These are phyloP conservation scores for Phylloboletellus chloephorus DNA, from an alignment of 1,284 basidiomycete species.

Conservation along the genomic window DNA sequence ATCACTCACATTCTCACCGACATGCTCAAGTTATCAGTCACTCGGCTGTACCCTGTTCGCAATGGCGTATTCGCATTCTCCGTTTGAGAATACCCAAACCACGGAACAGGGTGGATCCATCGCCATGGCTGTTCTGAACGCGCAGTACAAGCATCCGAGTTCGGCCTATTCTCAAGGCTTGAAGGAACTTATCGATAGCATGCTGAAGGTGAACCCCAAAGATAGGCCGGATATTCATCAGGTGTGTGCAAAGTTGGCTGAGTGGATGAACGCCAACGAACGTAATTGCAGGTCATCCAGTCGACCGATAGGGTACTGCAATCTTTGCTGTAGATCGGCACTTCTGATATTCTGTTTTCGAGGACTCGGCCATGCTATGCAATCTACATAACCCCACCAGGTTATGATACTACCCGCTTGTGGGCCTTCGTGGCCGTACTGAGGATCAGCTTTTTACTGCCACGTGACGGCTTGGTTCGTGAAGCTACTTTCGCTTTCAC, in stretches of 20 bases:
- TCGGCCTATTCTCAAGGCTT: slow-evolving; percentile 79
- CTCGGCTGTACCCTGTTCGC: slow-evolving; percentile 90
- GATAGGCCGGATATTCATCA: slow-evolving; percentile 81
- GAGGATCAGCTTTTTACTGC: slow-evolving; percentile 5
- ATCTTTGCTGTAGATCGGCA: slow-evolving; percentile 41
- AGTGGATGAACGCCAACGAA: slow-evolving; percentile 5
- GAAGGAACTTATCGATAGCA: slow-evolving; percentile 74
- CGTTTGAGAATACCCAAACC: slow-evolving; percentile 85
- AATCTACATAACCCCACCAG: slow-evolving; percentile 8
- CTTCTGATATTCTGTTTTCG: slow-evolving; percentile 1
- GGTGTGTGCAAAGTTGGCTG: slow-evolving; percentile 40
- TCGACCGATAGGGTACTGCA: slow-evolving; percentile 62
- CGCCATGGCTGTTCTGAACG: slow-evolving; percentile 91
- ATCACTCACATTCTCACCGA: neutral
- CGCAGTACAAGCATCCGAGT: slow-evolving; percentile 81
- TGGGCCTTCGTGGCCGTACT: slow-evolving; percentile 4
- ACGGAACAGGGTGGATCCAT: slow-evolving; percentile 88
- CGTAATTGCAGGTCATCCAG: slow-evolving; percentile 55
- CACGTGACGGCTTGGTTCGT: slow-evolving; percentile 1
- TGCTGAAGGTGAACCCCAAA: slow-evolving; percentile 76
- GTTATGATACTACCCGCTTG: slow-evolving; percentile 5
- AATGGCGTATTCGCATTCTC: slow-evolving; percentile 87
- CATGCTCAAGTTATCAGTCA: slow-evolving; percentile 48
- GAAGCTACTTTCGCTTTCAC: slow-evolving; percentile 3
- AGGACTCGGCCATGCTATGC: slow-evolving; percentile 9